These are phyloP conservation scores for Epichloe sp. DNA, from an alignment of 2,329 filamentous ascomycete genomes.

Conservation along the genomic window DNA sequence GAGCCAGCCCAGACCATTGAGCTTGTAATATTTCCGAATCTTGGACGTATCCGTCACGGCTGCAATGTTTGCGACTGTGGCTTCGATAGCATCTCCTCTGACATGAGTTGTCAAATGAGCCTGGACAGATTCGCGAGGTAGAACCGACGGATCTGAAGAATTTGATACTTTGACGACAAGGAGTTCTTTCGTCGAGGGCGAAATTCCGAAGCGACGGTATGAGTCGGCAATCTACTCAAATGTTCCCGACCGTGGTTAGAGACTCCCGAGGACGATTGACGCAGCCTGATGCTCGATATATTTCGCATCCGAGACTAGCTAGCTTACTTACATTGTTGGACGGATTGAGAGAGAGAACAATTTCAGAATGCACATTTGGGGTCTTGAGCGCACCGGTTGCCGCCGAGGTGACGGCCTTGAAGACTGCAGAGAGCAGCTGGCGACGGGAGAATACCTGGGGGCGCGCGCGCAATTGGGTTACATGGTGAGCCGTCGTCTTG, in stretches of 20 bases:
- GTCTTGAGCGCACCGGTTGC: slow-evolving; percentile 53
- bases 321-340: slow-evolving; percentile 66
- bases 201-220: slow-evolving; percentile 78
- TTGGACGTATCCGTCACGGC: slow-evolving; percentile 50
- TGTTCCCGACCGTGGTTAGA: background rate
- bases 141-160: slow-evolving; percentile 27
- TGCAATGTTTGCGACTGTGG: slow-evolving; percentile 51
- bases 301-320: background rate
- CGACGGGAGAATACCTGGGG: slow-evolving; percentile 55
- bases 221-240: slow-evolving; percentile 69
- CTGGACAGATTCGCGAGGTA: slow-evolving; percentile 34
- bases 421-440: slow-evolving; percentile 64
- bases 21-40: slow-evolving; percentile 77
- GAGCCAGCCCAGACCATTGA: slow-evolving; percentile 47
- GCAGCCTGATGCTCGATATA: background rate
- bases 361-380: slow-evolving; percentile 79
- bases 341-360: slow-evolving; percentile 65
- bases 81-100: slow-evolving; percentile 43
- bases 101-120: slow-evolving; percentile 49
- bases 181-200: slow-evolving; percentile 55
- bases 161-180: slow-evolving; percentile 68
- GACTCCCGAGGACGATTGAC: background rate
- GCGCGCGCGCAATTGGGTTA: background rate
- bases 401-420: slow-evolving; percentile 59
- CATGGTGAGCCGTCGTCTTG: background rate